These are phyloP conservation scores for Daldinia bambusicola DNA, from an alignment of 495 filamentous ascomycete species.

Conservation along the genomic window DNA sequence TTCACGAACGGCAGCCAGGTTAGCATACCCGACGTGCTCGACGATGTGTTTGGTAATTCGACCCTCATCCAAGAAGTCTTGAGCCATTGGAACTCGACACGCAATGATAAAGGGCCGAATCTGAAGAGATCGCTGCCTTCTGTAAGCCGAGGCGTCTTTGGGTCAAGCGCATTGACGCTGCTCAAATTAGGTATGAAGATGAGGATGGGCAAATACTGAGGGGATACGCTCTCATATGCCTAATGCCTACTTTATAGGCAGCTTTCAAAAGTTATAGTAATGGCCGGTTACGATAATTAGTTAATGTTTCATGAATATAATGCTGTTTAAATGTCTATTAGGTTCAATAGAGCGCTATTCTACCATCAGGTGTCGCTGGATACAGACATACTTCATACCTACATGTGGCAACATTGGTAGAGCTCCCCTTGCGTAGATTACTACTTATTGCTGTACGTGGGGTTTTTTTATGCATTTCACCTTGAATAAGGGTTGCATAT, in stretches of 20 bases:
- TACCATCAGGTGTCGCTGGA: background rate
- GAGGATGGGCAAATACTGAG: conserved; percentile 33
- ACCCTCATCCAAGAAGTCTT: conserved; percentile 45
- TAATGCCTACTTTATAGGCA: background rate
- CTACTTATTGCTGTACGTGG: no score
- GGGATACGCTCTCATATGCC: background rate
- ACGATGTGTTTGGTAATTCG: conserved; percentile 47
- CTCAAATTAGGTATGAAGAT: conserved; percentile 47
- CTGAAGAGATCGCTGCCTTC: conserved; percentile 22
- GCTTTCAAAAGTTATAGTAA: background rate
- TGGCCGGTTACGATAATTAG: background rate
- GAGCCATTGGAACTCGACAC: conserved; percentile 38
- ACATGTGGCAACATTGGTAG: background rate
- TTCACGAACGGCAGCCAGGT: conserved; percentile 39
- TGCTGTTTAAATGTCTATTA: background rate
- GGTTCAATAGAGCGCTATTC: background rate
- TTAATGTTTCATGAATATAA: conserved; percentile 4
- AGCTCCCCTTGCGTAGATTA: background rate
- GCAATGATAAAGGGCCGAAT: conserved; percentile 10
- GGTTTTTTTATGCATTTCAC: no score
- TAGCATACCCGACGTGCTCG: conserved; percentile 35
- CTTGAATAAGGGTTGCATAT: no score
- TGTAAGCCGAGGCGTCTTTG: conserved; percentile 30
- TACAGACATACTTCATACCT: background rate
- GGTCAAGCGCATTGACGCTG: conserved; percentile 38